phyloP scores from a whole-genome alignment of 2,329 filamentous ascomycete genomes.

The Paraphoma chrysanthemicola region DNA sequence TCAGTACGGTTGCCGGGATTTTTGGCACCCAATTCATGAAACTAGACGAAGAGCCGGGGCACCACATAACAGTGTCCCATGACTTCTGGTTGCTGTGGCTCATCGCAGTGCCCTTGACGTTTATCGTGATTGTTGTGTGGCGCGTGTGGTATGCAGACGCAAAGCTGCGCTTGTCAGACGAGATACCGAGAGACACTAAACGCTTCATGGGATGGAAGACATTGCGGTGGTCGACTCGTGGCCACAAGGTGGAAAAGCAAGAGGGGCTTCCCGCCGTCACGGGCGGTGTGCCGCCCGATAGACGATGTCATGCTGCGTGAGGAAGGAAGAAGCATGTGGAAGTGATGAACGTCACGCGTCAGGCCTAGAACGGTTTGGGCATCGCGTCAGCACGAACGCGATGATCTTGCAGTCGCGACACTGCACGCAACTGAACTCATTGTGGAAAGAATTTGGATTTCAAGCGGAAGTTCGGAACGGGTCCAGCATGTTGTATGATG shows the following conservation, averaged over 20 bases:
- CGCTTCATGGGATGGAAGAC: slow-evolving; percentile 26
- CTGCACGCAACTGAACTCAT: too few species aligned
- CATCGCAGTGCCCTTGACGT: slow-evolving; percentile 31
- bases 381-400: too few species aligned
- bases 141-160: slow-evolving; percentile 30
- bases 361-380: too few species aligned
- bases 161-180: slow-evolving; percentile 16
- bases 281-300: neutral
- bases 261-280: neutral
- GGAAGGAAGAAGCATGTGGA: neutral
- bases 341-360: neutral
- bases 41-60: slow-evolving; percentile 23
- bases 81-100: slow-evolving; percentile 42
- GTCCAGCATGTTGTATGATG: too few species aligned
- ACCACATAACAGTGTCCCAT: slow-evolving; percentile 29
- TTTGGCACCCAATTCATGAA: slow-evolving; percentile 41
- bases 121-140: slow-evolving; percentile 28
- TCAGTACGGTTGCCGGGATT: slow-evolving; percentile 41
- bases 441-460: too few species aligned
- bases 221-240: slow-evolving; percentile 3
- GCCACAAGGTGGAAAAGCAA: neutral
- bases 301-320: neutral
- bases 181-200: slow-evolving; percentile 4
- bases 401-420: too few species aligned
- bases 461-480: too few species aligned